Evolutionary conservation across 225 moss, liverwort and hornwort species (phyloP).

Genomic region (Anthoceros angustus): DNA sequence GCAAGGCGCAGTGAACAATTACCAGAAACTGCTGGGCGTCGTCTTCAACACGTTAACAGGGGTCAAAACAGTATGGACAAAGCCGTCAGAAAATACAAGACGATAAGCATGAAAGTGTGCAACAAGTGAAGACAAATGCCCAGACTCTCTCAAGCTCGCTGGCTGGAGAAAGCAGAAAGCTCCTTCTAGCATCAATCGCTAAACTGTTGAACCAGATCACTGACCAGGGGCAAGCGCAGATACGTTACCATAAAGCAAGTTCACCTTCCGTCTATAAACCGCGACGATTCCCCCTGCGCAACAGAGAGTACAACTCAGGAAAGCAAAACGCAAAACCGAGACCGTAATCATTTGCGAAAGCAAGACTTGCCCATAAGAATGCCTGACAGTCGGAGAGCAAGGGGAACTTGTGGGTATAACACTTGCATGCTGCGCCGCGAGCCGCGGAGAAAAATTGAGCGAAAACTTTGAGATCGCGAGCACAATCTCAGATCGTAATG

Average conservation of each 20-base stretch:
- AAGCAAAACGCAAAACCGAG: background rate
- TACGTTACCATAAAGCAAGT: slow-evolving; percentile 20
- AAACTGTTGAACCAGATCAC: no score
- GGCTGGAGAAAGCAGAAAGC: no score
- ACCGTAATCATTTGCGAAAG: no score
- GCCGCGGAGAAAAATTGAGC: background rate
- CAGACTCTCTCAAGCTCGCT: no score
- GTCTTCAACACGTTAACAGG: slow-evolving; percentile 8
- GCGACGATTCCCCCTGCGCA: slow-evolving; percentile 29
- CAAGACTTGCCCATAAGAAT: slow-evolving; percentile 29
- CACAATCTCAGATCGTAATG: background rate
- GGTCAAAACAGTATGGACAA: background rate
- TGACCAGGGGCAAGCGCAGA: background rate
- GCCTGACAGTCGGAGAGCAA: slow-evolving; percentile 31
- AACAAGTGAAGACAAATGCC: background rate
- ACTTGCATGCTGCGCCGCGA: slow-evolving; percentile 20
- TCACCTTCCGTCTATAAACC: slow-evolving; percentile 31
- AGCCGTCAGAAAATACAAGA: background rate
- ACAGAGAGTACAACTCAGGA: background rate
- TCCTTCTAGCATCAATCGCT: no score
- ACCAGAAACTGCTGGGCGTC: slow-evolving; percentile 31
- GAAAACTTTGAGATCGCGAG: no score
- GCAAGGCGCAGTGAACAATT: background rate
- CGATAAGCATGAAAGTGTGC: background rate
- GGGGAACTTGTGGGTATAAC: slow-evolving; percentile 33